A percentile compares a stretch with the other conserved stretches of the same genome.
Evolutionary conservation across 2,329 filamentous ascomycete genomes (phyloP).

Genomic region (Cladophialophora bantiana): DNA sequence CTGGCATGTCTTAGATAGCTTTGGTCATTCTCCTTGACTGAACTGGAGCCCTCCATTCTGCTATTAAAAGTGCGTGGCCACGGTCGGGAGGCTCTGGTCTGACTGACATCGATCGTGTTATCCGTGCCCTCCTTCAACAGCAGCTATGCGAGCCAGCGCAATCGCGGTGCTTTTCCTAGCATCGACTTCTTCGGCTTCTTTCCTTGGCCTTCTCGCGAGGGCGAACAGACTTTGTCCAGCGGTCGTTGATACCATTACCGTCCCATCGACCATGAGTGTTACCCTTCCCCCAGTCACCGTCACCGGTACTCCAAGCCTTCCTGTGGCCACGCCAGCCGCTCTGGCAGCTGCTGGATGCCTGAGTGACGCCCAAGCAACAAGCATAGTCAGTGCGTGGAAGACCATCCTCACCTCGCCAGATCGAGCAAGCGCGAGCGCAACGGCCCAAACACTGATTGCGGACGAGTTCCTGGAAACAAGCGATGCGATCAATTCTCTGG

Average conservation of each 20-base stretch:
- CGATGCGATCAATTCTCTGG: slow-evolving; percentile 31
- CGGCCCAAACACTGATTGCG: slow-evolving; percentile 25
- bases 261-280: slow-evolving; percentile 10
- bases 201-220: slow-evolving; percentile 3
- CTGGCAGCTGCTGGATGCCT: slow-evolving; percentile 11
- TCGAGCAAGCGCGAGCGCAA: slow-evolving; percentile 17
- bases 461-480: slow-evolving; percentile 30
- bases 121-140: neutral
- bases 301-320: slow-evolving; percentile 4
- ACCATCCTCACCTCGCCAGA: slow-evolving; percentile 27
- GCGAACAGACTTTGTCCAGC: slow-evolving; percentile 12
- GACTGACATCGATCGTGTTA: neutral
- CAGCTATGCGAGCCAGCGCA: slow-evolving; percentile 4
- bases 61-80: neutral
- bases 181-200: slow-evolving; percentile 13
- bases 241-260: slow-evolving; percentile 6
- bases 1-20: slow-evolving; percentile 15
- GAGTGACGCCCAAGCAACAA: slow-evolving; percentile 20
- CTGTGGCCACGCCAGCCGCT: neutral
- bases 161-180: slow-evolving; percentile 1
- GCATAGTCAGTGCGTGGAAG: slow-evolving; percentile 29
- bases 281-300: slow-evolving; percentile 6
- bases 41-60: neutral
- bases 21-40: neutral
- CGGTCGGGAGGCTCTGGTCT: neutral